Conservation (phyloP, 2,329 filamentous ascomycete species). For the Fusarium sp. region DNA sequence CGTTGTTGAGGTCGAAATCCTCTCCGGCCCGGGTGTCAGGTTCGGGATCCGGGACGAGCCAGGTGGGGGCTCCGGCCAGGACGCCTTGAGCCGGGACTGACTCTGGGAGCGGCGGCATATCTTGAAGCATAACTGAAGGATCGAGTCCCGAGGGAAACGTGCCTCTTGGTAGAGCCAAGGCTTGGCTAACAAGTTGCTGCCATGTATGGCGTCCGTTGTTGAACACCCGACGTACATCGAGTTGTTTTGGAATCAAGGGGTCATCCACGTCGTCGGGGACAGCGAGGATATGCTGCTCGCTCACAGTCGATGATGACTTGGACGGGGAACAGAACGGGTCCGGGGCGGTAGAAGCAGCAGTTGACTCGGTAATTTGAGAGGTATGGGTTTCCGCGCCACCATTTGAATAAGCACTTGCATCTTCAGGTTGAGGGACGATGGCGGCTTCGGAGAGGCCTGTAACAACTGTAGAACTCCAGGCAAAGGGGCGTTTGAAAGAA, state of each 20-base stretch:
- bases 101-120: conserved; percentile 46
- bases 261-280: conserved; percentile 40
- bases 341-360: conserved; percentile 26
- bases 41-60: conserved; percentile 46
- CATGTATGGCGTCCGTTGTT: conserved; percentile 42
- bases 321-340: conserved; percentile 21
- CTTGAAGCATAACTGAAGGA: conserved; percentile 45
- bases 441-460: conserved; percentile 47
- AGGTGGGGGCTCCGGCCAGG: conserved; percentile 46
- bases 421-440: conserved; percentile 31
- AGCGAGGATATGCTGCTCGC: conserved; percentile 29
- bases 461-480: conserved; percentile 46
- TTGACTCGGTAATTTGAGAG: conserved; percentile 26
- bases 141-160: conserved; percentile 42
- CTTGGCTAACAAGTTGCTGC: conserved; percentile 39
- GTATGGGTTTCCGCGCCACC: conserved; percentile 16
- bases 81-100: conserved; percentile 41
- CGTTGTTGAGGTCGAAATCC: conserved; percentile 40
- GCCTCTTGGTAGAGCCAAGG: conserved; percentile 39
- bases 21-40: conserved; percentile 14
- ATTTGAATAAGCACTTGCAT: conserved; percentile 42
- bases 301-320: conserved; percentile 16
- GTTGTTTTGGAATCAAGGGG: conserved; percentile 40
- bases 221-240: conserved; percentile 43
- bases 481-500: conserved; percentile 42